These are phyloP conservation scores for Aspergillus felis DNA, from an alignment of 2,329 filamentous ascomycete genomes.

Conservation along the genomic window DNA sequence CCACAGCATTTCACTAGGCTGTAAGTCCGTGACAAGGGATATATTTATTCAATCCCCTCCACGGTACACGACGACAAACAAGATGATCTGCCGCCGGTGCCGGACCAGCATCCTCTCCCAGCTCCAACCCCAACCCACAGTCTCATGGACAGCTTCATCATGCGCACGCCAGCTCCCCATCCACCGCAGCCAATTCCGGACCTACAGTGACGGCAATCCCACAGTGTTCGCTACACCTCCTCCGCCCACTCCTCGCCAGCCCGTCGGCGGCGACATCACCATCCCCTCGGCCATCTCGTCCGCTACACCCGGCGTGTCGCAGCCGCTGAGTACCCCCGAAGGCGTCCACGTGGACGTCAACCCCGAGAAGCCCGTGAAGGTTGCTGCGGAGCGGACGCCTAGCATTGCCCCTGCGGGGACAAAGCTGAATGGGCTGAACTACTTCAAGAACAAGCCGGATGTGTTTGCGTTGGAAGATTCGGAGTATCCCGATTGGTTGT, in stretches of 20 bases:
- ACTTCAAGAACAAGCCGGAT: slow-evolving; percentile 46
- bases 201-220: slow-evolving; percentile 30
- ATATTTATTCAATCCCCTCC: neutral
- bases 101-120: slow-evolving; percentile 38
- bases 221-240: slow-evolving; percentile 26
- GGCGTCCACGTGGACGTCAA: slow-evolving; percentile 25
- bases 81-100: slow-evolving; percentile 42
- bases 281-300: slow-evolving; percentile 37
- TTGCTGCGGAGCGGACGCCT: slow-evolving; percentile 24
- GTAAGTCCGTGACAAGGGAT: neutral
- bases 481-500: slow-evolving; percentile 48
- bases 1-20: neutral
- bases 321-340: slow-evolving; percentile 39
- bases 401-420: slow-evolving; percentile 41
- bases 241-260: slow-evolving; percentile 31
- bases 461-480: slow-evolving; percentile 43
- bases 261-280: slow-evolving; percentile 26
- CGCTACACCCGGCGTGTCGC: slow-evolving; percentile 37
- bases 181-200: slow-evolving; percentile 28
- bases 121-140: slow-evolving; percentile 28
- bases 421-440: slow-evolving; percentile 41
- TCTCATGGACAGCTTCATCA: slow-evolving; percentile 25
- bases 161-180: slow-evolving; percentile 27
- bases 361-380: slow-evolving; percentile 25
- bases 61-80: neutral